Evolutionary conservation across 805 yeast species (phyloP).

Genomic region (Zygosaccharomyces gambellarensis): DNA sequence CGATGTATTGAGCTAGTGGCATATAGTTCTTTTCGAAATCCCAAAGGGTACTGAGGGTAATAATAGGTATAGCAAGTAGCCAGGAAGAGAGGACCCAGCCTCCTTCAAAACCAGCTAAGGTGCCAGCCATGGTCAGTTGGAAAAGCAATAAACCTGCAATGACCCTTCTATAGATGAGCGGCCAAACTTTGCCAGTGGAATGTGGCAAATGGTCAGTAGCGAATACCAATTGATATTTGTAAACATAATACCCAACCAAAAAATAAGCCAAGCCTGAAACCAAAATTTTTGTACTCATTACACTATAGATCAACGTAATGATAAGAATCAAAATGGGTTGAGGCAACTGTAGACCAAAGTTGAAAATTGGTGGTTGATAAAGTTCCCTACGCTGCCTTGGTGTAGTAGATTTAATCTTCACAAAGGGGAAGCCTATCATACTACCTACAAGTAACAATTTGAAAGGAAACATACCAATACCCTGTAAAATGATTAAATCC

Average conservation of each 20-base stretch:
- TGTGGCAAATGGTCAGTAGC: conserved; percentile 94
- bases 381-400: conserved; percentile 75
- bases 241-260: conserved; percentile 78
- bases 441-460: conserved; percentile 78
- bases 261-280: conserved; percentile 82
- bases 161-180: conserved; percentile 76
- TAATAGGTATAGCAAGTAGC: conserved; percentile 70
- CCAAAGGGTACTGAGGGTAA: conserved; percentile 63
- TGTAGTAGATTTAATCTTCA: conserved; percentile 60
- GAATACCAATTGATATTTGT: conserved; percentile 84
- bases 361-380: conserved; percentile 85
- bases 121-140: conserved; percentile 91
- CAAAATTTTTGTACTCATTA: conserved; percentile 81
- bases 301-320: conserved; percentile 81
- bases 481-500: conserved; percentile 76
- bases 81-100: conserved; percentile 72
- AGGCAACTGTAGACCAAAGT: conserved; percentile 87
- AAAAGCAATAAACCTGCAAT: conserved; percentile 75
- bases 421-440: conserved; percentile 66
- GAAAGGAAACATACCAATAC: conserved; percentile 86
- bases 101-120: conserved; percentile 69
- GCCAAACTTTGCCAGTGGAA: conserved; percentile 96
- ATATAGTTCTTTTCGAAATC: conserved; percentile 75
- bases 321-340: conserved; percentile 84
- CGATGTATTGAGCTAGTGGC: conserved; percentile 81